Percentiles rank a stretch among this genome's conserved stretches.
Evolutionary conservation across 192 early-diverging fungal genomes (phyloP).

Genomic region (Umbelopsis sp.): DNA sequence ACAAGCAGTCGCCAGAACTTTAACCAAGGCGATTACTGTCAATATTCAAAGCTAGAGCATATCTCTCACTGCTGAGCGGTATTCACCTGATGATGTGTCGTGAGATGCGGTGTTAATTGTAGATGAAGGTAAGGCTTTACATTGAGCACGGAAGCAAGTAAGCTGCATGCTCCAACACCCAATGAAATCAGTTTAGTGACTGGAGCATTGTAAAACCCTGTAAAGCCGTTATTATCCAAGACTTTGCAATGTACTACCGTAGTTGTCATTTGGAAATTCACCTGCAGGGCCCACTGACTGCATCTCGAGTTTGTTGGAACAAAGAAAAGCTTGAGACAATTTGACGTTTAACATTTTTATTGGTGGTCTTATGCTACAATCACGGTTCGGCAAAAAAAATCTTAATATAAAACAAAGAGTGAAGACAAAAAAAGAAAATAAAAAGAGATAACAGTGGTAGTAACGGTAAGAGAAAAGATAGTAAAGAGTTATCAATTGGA

Average conservation of each 20-base stretch:
- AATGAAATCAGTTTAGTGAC: slow-evolving; percentile 59
- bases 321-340: background rate
- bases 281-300: slow-evolving; percentile 29
- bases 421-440: too few species aligned
- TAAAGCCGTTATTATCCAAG: background rate
- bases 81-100: slow-evolving; percentile 61
- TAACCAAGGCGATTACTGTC: too few species aligned
- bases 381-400: background rate
- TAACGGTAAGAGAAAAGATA: too few species aligned
- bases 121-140: slow-evolving; percentile 55
- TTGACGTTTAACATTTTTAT: slow-evolving; percentile 20
- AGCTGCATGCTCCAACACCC: slow-evolving; percentile 48
- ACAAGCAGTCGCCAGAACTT: slow-evolving; percentile 67
- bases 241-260: background rate
- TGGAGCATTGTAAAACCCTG: slow-evolving; percentile 69
- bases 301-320: slow-evolving; percentile 15
- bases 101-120: slow-evolving; percentile 61
- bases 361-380: background rate
- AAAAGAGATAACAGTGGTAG: too few species aligned
- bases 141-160: slow-evolving; percentile 53
- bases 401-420: too few species aligned
- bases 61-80: too few species aligned
- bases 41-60: too few species aligned
- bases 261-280: background rate
- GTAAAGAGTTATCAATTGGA: too few species aligned